phyloP scores from a whole-genome alignment of 371 early-diverging fungal genomes.

The Mortierella sp. region DNA sequence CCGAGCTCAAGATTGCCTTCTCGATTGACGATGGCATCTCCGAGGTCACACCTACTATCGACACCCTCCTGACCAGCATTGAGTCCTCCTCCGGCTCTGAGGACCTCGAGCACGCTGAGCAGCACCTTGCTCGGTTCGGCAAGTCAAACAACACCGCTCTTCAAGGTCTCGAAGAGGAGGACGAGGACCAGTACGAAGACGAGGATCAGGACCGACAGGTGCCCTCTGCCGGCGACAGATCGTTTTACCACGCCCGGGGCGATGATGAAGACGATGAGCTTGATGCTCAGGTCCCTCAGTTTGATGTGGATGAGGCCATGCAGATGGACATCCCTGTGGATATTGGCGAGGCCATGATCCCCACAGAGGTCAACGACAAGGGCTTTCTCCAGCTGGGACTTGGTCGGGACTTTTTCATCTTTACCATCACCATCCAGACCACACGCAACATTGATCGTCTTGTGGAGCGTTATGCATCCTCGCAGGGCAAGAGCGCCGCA shows the following conservation, averaged over 20 bases:
- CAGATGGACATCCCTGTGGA: conserved; percentile 50
- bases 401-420: conserved; percentile 50
- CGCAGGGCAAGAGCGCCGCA: conserved; percentile 18
- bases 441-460: conserved; percentile 30
- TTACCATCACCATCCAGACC: conserved; percentile 52
- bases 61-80: conserved; percentile 48
- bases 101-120: conserved; percentile 22
- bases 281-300: conserved; percentile 31
- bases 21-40: conserved; percentile 54
- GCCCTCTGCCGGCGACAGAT: conserved; percentile 38
- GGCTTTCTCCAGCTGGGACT: conserved; percentile 50
- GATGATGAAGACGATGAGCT: conserved; percentile 17
- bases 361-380: conserved; percentile 51
- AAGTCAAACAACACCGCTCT: conserved; percentile 20
- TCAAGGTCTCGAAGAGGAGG: conserved; percentile 44
- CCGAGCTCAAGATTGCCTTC: conserved; percentile 59
- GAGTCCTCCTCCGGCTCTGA: conserved; percentile 40
- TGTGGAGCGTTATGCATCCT: conserved; percentile 35
- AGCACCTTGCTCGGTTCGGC: conserved; percentile 16
- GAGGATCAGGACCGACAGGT: conserved; percentile 39
- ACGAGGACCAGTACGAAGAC: conserved; percentile 32
- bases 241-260: conserved; percentile 27
- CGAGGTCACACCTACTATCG: conserved; percentile 43
- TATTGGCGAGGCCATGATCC: conserved; percentile 54
- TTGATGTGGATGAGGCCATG: conserved; percentile 34